Conservation (phyloP, 1,139 yeast species). For the Yamadazyma trypodendri region DNA sequence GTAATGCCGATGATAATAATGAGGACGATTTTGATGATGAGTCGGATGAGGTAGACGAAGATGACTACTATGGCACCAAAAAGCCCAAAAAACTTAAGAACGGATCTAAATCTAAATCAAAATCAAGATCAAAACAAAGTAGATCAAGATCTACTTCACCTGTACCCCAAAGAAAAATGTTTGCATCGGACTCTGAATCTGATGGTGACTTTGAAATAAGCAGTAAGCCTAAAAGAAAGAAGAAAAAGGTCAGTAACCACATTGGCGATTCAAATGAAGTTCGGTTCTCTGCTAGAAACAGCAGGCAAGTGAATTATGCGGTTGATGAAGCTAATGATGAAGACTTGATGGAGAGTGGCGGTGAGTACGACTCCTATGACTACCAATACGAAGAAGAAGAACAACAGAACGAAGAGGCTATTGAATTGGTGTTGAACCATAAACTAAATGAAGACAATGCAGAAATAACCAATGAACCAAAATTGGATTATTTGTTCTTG, state of each 20-base stretch:
- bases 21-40: conserved; percentile 24
- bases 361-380: conserved; percentile 30
- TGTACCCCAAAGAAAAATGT: conserved; percentile 12
- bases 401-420: conserved; percentile 36
- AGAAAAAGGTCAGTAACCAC: conserved; percentile 14
- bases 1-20: conserved; percentile 12
- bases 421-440: conserved; percentile 58
- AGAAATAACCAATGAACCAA: conserved; percentile 51
- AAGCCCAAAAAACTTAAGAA: conserved; percentile 15
- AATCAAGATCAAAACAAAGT: conserved; percentile 1
- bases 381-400: conserved; percentile 35
- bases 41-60: conserved; percentile 25
- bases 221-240: conserved; percentile 18
- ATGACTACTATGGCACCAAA: conserved; percentile 22
- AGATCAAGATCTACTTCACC: conserved; percentile 13
- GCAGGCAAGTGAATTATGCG: conserved; percentile 68
- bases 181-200: conserved; percentile 25
- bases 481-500: conserved; percentile 58
- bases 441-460: conserved; percentile 37
- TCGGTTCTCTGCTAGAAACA: conserved; percentile 77
- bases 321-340: conserved; percentile 72
- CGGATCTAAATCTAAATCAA: conserved; percentile 2
- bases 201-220: conserved; percentile 19
- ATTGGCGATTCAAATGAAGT: conserved; percentile 36
- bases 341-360: conserved; percentile 57